Evolutionary conservation across 257 asterid species (phyloP), one percentile per base, ranked within the genome.

Genomic region (Gentiana dahurica): DNA sequence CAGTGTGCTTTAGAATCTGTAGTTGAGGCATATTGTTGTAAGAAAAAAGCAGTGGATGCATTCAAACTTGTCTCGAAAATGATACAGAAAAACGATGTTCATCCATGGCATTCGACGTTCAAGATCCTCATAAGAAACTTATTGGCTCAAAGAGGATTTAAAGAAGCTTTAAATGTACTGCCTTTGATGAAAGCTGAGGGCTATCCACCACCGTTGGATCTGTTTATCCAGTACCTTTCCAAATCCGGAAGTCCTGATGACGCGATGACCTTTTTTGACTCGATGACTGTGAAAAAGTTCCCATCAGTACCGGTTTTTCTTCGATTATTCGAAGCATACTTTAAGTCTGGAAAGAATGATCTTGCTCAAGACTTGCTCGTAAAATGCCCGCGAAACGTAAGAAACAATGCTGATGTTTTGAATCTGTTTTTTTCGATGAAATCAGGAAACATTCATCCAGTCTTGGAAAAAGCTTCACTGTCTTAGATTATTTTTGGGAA

Each of bases 321-420:
- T 41, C 74, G 39, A 64, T 58, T 91, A 34, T 77, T 87, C 62
- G 83, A 82, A 70, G 89, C 84, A 6, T 90, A 82, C 68, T 60
- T 84, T 35, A 48, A 65, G 47, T 78, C 76, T 1, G 85, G 95
- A 56, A 81, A 82, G 69, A 71, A 41, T 5, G 68, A 59, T 54
- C 83, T 74, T 71, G 98, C 95, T 35, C 92, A 81, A 67, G 94
- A 84, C 63, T 71, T 91, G 51, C 89, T 85, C 53, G 68, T 88
- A 0, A 75, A 51, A 66, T 81, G 96, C 73, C 95, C 96, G 0
- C 61, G 67, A 36, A 51, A 67, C 77, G 68, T 91, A 53, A 78
- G 72, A 48, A 78, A 81, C 58, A 77, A 79, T 69, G 87, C 89
- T 8, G 95, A 77, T 71, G 83, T 91, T 64, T 59, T 87, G 79